Conservation (phyloP, 2,329 filamentous ascomycete species). For the Coniella lustricola region DNA sequence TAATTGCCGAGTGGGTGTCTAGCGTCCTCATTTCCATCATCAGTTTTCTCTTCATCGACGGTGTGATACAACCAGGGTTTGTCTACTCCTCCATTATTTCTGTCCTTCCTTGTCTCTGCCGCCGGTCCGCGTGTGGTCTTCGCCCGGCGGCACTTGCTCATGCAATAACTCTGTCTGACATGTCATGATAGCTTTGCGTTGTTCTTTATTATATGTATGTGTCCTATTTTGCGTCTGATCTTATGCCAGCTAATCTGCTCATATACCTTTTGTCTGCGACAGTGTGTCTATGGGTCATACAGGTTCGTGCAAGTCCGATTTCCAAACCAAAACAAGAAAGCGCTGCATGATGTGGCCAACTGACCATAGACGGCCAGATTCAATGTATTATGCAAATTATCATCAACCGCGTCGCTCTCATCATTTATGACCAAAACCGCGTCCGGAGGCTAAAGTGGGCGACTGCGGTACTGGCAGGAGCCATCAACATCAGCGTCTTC, state of each 20-base stretch:
- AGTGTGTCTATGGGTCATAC: slow-evolving; percentile 26
- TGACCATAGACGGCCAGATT: slow-evolving; percentile 22
- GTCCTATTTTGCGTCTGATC: neutral
- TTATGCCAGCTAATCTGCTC: too few relatives aligned
- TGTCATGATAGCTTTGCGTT: slow-evolving; percentile 21
- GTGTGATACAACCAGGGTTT: slow-evolving; percentile 23
- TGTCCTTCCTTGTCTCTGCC: too few relatives aligned
- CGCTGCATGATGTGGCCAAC: neutral
- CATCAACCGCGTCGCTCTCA: slow-evolving; percentile 40
- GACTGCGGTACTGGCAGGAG: slow-evolving; percentile 31
- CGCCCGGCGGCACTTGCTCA: too few relatives aligned
- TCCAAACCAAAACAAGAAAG: neutral
- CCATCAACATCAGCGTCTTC: slow-evolving; percentile 42
- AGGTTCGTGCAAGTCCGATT: slow-evolving; percentile 4
- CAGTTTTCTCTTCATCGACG: slow-evolving; percentile 28
- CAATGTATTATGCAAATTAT: slow-evolving; percentile 45
- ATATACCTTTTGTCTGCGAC: neutral
- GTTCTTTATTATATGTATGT: slow-evolving; percentile 19
- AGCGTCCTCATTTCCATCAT: slow-evolving; percentile 24
- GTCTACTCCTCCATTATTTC: slow-evolving; percentile 18
- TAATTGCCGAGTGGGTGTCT: slow-evolving; percentile 28
- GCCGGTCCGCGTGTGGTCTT: too few relatives aligned
- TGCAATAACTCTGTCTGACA: neutral
- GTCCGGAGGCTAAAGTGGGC: slow-evolving; percentile 33
- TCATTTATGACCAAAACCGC: slow-evolving; percentile 32